These are phyloP conservation scores for Aspergillus bombycis DNA, from an alignment of 2,329 filamentous ascomycete genomes.

Conservation along the genomic window DNA sequence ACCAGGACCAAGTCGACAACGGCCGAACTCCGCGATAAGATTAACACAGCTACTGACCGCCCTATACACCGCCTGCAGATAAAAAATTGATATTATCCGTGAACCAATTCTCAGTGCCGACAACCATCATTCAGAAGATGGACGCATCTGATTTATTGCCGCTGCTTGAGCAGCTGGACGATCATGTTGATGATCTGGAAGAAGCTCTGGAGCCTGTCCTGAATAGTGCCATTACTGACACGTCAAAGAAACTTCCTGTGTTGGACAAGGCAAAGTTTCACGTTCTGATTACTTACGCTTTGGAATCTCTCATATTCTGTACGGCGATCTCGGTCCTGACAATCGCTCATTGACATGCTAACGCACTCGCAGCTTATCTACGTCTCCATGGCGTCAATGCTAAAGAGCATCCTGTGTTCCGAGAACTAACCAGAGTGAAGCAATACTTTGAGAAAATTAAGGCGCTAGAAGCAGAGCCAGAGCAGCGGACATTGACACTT, in stretches of 20 bases:
- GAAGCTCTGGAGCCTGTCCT: constrained; percentile 75
- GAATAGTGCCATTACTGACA: constrained; percentile 63
- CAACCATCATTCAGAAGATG: constrained; percentile 42
- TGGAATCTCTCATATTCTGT: constrained; percentile 91
- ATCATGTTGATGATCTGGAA: constrained; percentile 78
- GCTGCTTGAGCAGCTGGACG: constrained; percentile 73
- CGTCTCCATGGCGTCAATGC: constrained; percentile 77
- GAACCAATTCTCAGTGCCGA: background rate
- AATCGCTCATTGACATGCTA: constrained; percentile 2
- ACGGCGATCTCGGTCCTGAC: constrained; percentile 31
- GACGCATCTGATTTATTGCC: constrained; percentile 63
- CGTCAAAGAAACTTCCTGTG: constrained; percentile 79
- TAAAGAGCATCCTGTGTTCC: constrained; percentile 82
- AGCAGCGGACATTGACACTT: constrained; percentile 60
- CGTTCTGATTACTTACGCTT: constrained; percentile 81
- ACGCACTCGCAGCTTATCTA: constrained; percentile 63
- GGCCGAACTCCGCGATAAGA: background rate
- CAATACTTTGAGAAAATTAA: constrained; percentile 95
- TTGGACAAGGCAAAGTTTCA: constrained; percentile 94
- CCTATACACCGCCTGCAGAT: constrained; percentile 23
- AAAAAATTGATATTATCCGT: constrained; percentile 22
- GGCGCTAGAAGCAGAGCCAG: constrained; percentile 65
- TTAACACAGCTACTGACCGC: constrained; percentile 19
- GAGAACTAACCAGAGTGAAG: constrained; percentile 81
- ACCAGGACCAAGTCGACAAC: background rate